These are phyloP conservation scores for Euphrasia arctica DNA, from an alignment of 305 asterid genomes.

Conservation along the genomic window DNA sequence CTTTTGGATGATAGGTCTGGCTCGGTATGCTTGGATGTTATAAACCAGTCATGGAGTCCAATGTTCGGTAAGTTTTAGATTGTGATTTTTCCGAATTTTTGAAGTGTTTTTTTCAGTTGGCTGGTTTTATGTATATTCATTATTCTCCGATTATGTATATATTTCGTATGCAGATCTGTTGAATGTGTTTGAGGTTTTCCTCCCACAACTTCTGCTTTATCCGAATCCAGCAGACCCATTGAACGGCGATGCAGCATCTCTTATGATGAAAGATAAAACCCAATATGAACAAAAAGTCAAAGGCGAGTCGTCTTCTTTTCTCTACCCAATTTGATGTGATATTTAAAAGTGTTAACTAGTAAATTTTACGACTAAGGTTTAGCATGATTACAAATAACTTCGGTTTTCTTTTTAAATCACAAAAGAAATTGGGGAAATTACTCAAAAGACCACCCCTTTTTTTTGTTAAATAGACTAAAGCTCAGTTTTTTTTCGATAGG, in stretches of 20 bases:
- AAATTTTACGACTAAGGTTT: background rate
- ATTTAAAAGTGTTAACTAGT: background rate
- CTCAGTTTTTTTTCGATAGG: background rate
- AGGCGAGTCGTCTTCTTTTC: constrained; percentile 40
- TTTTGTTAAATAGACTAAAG: background rate
- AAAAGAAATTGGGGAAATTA: no score
- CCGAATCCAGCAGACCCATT: constrained; percentile 92
- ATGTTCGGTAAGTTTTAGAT: constrained; percentile 64
- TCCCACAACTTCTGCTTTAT: constrained; percentile 89
- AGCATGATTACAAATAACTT: background rate
- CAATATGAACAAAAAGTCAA: constrained; percentile 81
- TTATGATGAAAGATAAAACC: constrained; percentile 78
- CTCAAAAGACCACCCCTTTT: no score
- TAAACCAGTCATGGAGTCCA: constrained; percentile 98
- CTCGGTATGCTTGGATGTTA: constrained; percentile 92
- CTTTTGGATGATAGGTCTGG: constrained; percentile 58
- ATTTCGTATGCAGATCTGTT: constrained; percentile 59
- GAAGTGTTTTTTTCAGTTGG: background rate
- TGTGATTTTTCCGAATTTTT: background rate
- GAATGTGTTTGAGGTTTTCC: constrained; percentile 91
- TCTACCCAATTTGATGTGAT: background rate
- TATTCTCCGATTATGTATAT: background rate
- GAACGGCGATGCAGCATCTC: constrained; percentile 91
- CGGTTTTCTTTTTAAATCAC: background rate
- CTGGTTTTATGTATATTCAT: background rate